Conservation (phyloP, 1,139 yeast species). For the Arxiozyma bovina region DNA sequence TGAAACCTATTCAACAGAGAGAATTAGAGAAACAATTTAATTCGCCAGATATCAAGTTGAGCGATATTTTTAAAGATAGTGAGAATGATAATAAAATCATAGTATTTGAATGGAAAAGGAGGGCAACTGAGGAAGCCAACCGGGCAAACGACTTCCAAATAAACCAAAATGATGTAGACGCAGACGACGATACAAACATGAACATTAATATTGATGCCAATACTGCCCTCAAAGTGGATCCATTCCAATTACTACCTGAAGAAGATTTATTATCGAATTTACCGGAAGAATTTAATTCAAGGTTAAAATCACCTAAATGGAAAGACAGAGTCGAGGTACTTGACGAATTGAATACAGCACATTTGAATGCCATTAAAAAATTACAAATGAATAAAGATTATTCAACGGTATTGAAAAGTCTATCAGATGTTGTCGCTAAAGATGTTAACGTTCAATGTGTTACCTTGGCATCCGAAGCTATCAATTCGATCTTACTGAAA, state of each 20-base stretch:
- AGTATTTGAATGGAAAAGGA: slow-evolving; percentile 8
- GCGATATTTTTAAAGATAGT: slow-evolving; percentile 7
- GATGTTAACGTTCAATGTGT: slow-evolving; percentile 92
- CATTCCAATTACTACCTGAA: slow-evolving; percentile 47
- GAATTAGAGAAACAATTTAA: slow-evolving; percentile 64
- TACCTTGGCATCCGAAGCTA: slow-evolving; percentile 64
- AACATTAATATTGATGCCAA: slow-evolving; percentile 15
- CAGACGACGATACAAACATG: slow-evolving; percentile 40
- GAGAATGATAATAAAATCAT: slow-evolving; percentile 9
- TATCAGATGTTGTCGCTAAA: slow-evolving; percentile 61
- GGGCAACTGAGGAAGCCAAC: slow-evolving; percentile 14
- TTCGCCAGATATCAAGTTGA: background rate
- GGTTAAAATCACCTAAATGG: slow-evolving; percentile 67
- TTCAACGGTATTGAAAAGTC: slow-evolving; percentile 48
- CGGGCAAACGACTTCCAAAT: slow-evolving; percentile 13
- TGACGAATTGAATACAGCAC: slow-evolving; percentile 49
- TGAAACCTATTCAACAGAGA: slow-evolving; percentile 88
- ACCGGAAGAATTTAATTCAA: slow-evolving; percentile 44
- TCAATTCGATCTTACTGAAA: slow-evolving; percentile 58
- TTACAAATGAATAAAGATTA: slow-evolving; percentile 44
- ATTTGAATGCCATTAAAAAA: slow-evolving; percentile 40
- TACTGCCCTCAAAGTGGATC: slow-evolving; percentile 33
- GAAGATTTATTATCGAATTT: slow-evolving; percentile 56
- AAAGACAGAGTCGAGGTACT: slow-evolving; percentile 84
- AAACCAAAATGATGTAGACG: slow-evolving; percentile 16